A percentile compares a stretch with the other conserved stretches of the same genome.
These are phyloP conservation scores for Teratosphaeria destructans DNA, from an alignment of 2,329 filamentous ascomycete species.

Conservation along the genomic window DNA sequence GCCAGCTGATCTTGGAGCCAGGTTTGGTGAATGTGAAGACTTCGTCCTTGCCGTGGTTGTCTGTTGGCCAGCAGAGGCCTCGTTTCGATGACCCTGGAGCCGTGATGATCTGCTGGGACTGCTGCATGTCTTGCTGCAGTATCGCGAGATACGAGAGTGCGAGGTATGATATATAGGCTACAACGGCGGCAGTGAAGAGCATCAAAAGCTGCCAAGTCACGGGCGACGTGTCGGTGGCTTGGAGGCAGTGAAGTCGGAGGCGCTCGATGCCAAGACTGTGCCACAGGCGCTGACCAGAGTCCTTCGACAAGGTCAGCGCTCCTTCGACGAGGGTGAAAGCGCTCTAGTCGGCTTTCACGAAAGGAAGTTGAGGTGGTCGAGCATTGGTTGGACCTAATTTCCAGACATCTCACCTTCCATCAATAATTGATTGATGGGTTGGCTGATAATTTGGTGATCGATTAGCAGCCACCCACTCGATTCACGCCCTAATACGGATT, in stretches of 20 bases:
- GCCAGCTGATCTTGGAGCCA: slow-evolving; percentile 23
- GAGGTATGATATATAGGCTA: neutral
- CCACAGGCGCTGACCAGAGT: too few relatives aligned
- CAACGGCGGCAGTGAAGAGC: neutral
- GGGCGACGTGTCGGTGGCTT: neutral
- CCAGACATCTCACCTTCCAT: too few relatives aligned
- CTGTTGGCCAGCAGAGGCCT: slow-evolving; percentile 24
- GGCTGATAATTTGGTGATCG: neutral
- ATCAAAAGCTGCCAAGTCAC: neutral
- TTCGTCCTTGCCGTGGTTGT: slow-evolving; percentile 17
- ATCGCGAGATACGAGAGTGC: neutral
- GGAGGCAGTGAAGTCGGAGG: too few relatives aligned
- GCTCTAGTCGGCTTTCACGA: too few relatives aligned
- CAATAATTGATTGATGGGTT: neutral
- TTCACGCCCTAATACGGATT: too few relatives aligned
- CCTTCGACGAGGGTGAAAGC: too few relatives aligned
- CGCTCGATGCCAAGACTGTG: too few relatives aligned
- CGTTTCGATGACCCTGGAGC: slow-evolving; percentile 14
- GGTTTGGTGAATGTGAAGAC: slow-evolving; percentile 23
- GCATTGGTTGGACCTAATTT: too few relatives aligned
- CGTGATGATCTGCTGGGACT: neutral
- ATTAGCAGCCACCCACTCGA: neutral
- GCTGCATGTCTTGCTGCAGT: neutral
- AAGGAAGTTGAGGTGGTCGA: too few relatives aligned
- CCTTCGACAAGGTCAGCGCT: too few relatives aligned